Base-by-base conservation (phyloP, 768 basidiomycete species). In the Boletus huronensis region DNA sequence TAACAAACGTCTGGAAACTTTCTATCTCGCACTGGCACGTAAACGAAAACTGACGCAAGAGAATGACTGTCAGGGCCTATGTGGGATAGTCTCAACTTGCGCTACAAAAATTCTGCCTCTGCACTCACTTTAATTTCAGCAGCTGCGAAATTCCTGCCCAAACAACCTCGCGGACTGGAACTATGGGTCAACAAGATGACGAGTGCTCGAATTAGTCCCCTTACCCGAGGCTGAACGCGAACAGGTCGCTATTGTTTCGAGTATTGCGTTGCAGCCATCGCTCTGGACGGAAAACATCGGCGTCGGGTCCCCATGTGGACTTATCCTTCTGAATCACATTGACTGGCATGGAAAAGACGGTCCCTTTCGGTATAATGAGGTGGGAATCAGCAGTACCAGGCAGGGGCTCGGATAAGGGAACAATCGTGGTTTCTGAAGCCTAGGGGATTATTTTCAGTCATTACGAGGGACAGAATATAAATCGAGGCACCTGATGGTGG, bases 1-100 rank as follows among this genome's bases (percentile, higher is more conserved):
- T 76, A 13, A 86, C 84, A 55, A 85, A 85, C 49, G 83, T 83
- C 59, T 84, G 82, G 66, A 85, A 85, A 23, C 81, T 64, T 59
- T 85, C 83, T 44, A 85, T 84, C 34, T 83, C 72, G 47, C 72
- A 61, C 21, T 72, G 64, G 56, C 79, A 81, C 3, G 75, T 69
- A 61, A 85, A 83, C 8, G 77, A 74, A 63, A 83, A 86, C 32
- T 79, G 77, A 31, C 72, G 77, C 59, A 85, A 64, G 32, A 86
- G 77, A 11, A 78, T 75, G 23, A 80, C 66, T 28, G 76, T 71
- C 49, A 83, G 70, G n/a, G 68, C 73, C 71, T 71, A 26, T 46
- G 35, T 40, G 34, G 29, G 34, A 21, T 29, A 6, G n/a, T 51
- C 28, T 57, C 41, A 49, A 48, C 21, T 29, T 11, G 11, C 9